Evolutionary conservation across 495 filamentous ascomycete genomes (phyloP), one percentile per base, ranked within the genome.

Genomic region (Aspergillus bertholletiae): DNA sequence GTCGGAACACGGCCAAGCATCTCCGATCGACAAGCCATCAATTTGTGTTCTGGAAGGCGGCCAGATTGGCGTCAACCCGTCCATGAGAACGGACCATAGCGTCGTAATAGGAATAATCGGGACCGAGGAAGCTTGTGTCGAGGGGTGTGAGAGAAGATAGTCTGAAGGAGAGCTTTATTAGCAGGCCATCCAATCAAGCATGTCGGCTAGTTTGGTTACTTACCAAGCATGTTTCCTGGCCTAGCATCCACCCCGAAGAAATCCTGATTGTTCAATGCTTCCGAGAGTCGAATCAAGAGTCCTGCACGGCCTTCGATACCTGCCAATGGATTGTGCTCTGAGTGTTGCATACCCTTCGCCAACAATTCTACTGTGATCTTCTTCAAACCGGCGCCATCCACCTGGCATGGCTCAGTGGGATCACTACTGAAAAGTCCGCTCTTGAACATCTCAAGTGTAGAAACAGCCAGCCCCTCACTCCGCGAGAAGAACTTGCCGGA

Each of bases 361-460:
- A 96, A 77, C 45, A 81, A 76, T 41, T 91, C 85, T 24, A 87
- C 79, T 5, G 86, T 92, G 46, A 98, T 70, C 46, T 77, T 85
- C 64, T 82, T 85, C 62, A 98, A 72, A 2, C 88, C 95, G 7
- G 79, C 82, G 52, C 86, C 89, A 66, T 98, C 94, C 21, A 97
- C 94, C 69, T 95, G 92, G 60, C 84, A 88, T 34, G 89, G 92
- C 68, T 96, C 87, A 44, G 70, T 80, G 2, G 80, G 77, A 62
- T 92, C 85, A 62, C 92, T 89, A 57, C 90, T 95, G 74, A 98
- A 98, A 41, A 90, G 62, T n/a, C 94, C 94, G 49, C 83, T 79
- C 73, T 94, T 96, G 75, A 97, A 98, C 94, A 98, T 98, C 63
- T 97, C 94, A 65, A 98, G 72, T 68, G 88, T 93, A 21, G 95